phyloP scores from a whole-genome alignment of 805 yeast species.

The Saturnispora saitoi region DNA sequence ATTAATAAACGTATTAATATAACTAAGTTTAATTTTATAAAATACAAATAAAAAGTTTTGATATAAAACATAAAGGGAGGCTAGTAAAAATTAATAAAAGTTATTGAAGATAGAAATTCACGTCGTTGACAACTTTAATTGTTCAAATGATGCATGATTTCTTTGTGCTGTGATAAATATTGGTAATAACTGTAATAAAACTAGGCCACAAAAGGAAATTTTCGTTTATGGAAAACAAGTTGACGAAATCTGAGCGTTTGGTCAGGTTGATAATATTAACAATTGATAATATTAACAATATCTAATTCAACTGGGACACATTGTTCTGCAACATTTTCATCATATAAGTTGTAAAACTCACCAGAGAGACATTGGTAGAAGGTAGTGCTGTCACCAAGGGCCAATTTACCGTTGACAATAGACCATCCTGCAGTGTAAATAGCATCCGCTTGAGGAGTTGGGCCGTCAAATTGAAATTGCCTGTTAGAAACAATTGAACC shows the following conservation, averaged over 20 bases:
- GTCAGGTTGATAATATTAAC: conserved; percentile 28
- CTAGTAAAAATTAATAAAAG: background rate
- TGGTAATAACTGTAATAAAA: background rate
- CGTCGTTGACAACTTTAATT: background rate
- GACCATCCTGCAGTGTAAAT: conserved; percentile 60
- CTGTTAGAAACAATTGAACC: conserved; percentile 77
- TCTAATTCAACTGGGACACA: conserved; percentile 56
- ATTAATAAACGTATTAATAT: background rate
- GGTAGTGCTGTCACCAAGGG: conserved; percentile 49
- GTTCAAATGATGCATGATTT: conserved; percentile 1
- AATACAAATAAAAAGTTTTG: background rate
- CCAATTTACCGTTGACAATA: conserved; percentile 51
- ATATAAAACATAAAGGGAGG: background rate
- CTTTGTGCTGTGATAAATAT: conserved; percentile 1
- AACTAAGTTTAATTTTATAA: background rate
- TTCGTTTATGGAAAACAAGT: background rate
- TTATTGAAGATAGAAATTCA: background rate
- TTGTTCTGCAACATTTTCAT: conserved; percentile 50
- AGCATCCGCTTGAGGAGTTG: conserved; percentile 76
- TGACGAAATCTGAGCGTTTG: background rate
- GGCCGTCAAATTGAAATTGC: conserved; percentile 76
- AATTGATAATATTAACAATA: conserved; percentile 48
- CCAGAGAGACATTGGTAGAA: conserved; percentile 76
- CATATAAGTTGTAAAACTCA: conserved; percentile 70
- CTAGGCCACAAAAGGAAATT: background rate